phyloP scores from a whole-genome alignment of 2,329 filamentous ascomycete genomes.

The Keithomyces neogunnii region DNA sequence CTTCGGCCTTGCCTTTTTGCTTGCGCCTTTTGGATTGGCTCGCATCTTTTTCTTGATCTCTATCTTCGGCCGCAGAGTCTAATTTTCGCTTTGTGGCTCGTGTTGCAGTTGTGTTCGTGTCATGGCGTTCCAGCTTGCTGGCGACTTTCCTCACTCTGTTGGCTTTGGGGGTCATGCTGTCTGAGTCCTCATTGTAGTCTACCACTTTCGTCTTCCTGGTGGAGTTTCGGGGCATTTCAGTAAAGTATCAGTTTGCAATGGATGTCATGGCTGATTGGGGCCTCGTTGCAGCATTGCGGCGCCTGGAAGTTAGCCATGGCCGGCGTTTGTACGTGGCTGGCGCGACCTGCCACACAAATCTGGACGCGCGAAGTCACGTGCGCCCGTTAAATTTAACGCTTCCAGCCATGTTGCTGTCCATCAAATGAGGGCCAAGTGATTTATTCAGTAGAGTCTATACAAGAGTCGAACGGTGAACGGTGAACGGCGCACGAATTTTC shows the following conservation, averaged over 20 bases:
- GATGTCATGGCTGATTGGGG: background rate
- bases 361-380: too few species aligned
- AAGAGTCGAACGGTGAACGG: too few species aligned
- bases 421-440: too few species aligned
- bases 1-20: conserved; percentile 25
- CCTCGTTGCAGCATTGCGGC: background rate
- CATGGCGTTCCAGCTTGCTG: background rate
- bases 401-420: too few species aligned
- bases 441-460: too few species aligned
- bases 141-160: conserved; percentile 7
- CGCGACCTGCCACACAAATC: too few species aligned
- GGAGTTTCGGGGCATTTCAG: conserved; percentile 26
- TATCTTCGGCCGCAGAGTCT: conserved; percentile 16
- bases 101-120: conserved; percentile 4
- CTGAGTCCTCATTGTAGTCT: conserved; percentile 23
- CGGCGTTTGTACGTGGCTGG: too few species aligned
- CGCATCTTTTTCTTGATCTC: conserved; percentile 11
- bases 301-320: too few species aligned
- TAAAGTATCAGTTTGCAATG: background rate
- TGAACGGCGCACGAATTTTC: too few species aligned
- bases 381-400: too few species aligned
- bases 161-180: conserved; percentile 10
- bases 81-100: conserved; percentile 12
- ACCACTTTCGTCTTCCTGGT: conserved; percentile 21
- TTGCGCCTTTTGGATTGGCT: conserved; percentile 36